phyloP scores from a whole-genome alignment of 2,329 filamentous ascomycete genomes.

The Diaporthe helianthi region DNA sequence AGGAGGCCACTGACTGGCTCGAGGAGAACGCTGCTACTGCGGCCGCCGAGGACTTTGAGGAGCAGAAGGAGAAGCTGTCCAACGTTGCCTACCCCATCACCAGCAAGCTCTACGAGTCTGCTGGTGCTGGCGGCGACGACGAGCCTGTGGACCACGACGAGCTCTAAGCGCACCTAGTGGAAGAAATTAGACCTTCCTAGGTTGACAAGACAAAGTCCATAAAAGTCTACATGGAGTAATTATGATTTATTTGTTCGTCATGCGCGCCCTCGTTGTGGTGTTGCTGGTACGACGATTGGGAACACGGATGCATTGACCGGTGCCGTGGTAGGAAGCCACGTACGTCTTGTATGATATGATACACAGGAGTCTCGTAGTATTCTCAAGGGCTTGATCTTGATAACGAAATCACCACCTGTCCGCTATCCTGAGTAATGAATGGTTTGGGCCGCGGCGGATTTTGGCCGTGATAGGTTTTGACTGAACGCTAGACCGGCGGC shows the following conservation, averaged over 20 bases:
- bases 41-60: slow-evolving; percentile 92
- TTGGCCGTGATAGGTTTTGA: neutral
- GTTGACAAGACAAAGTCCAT: slow-evolving; percentile 19
- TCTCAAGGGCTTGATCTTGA: slow-evolving; percentile 21
- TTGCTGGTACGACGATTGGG: slow-evolving; percentile 27
- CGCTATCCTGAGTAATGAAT: neutral
- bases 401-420: neutral
- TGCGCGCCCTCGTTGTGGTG: slow-evolving; percentile 29
- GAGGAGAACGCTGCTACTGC: slow-evolving; percentile 91
- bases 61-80: slow-evolving; percentile 99
- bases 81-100: slow-evolving; percentile 98
- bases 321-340: slow-evolving; percentile 28
- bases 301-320: slow-evolving; percentile 27
- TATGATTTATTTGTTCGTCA: slow-evolving; percentile 29
- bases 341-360: slow-evolving; percentile 31
- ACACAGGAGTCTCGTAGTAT: slow-evolving; percentile 29
- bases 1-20: slow-evolving; percentile 96
- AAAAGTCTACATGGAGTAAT: slow-evolving; percentile 33
- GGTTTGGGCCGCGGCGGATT: no score
- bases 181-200: neutral
- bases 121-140: slow-evolving; percentile 71
- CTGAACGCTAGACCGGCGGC: neutral
- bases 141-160: slow-evolving; percentile 76
- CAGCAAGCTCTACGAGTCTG: slow-evolving; percentile 86
- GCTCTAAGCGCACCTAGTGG: slow-evolving; percentile 63